Evolutionary conservation across 257 asterid species (phyloP).

Genomic region (Scutellaria barbata): DNA sequence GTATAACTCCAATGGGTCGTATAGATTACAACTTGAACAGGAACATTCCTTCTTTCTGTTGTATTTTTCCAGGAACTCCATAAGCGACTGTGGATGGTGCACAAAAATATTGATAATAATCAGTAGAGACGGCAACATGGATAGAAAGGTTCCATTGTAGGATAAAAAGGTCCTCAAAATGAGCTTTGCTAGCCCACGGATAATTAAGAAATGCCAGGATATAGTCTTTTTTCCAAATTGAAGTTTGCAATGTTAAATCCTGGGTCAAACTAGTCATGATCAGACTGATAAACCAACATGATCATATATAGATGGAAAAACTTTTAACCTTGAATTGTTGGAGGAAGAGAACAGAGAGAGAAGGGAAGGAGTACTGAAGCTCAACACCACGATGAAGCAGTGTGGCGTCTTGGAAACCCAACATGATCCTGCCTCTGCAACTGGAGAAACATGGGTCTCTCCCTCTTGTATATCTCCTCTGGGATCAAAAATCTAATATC

Average conservation of each 20-base stretch:
- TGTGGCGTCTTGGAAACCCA: conserved; percentile 73
- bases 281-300: neutral
- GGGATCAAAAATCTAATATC: conserved; percentile 22
- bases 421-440: conserved; percentile 78
- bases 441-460: conserved; percentile 76
- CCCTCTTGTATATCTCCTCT: conserved; percentile 54
- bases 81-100: conserved; percentile 79
- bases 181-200: too few species aligned
- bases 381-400: conserved; percentile 81
- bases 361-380: conserved; percentile 71
- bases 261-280: neutral
- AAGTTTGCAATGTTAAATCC: neutral
- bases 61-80: conserved; percentile 90
- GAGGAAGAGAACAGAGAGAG: conserved; percentile 85
- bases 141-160: conserved; percentile 56
- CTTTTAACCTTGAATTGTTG: conserved; percentile 85
- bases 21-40: conserved; percentile 95
- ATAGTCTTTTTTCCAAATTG: neutral
- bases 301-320: neutral
- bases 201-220: conserved; percentile 4
- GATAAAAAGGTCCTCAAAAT: neutral
- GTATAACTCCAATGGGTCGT: conserved; percentile 85
- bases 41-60: conserved; percentile 83
- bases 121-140: conserved; percentile 98
- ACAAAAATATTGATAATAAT: conserved; percentile 82